These are phyloP conservation scores for Coemansia sp. DNA, from an alignment of 192 early-diverging fungal species.

Conservation along the genomic window DNA sequence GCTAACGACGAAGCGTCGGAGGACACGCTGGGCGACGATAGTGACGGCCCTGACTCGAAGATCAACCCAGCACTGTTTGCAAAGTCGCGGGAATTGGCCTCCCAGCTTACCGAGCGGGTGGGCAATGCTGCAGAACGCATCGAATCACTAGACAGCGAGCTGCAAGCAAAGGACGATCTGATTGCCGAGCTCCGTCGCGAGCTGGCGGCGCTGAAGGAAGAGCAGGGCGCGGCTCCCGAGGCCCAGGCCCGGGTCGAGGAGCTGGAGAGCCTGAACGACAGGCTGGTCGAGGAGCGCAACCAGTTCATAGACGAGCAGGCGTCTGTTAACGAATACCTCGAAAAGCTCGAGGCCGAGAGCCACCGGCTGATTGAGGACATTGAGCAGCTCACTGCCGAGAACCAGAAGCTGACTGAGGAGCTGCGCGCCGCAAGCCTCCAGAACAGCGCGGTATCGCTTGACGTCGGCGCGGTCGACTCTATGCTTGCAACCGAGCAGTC, in stretches of 20 bases:
- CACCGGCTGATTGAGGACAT: slow-evolving; percentile 71
- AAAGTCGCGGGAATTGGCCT: background rate
- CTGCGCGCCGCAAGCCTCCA: slow-evolving; percentile 41
- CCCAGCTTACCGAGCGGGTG: background rate
- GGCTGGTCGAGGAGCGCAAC: slow-evolving; percentile 53
- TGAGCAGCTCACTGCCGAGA: slow-evolving; percentile 61
- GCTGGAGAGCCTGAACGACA: slow-evolving; percentile 53
- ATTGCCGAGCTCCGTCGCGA: slow-evolving; percentile 1
- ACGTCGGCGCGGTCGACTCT: slow-evolving; percentile 26
- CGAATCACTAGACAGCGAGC: background rate
- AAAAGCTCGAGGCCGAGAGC: slow-evolving; percentile 66
- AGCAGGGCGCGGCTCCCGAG: background rate
- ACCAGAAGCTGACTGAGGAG: slow-evolving; percentile 40
- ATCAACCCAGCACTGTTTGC: background rate
- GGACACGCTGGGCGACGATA: background rate
- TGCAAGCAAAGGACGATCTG: slow-evolving; percentile 1
- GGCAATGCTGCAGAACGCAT: background rate
- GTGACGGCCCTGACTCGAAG: background rate
- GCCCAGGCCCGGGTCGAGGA: slow-evolving; percentile 53
- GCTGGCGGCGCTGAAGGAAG: background rate
- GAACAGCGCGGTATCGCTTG: slow-evolving; percentile 47
- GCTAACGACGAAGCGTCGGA: too few relatives aligned
- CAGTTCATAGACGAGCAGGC: slow-evolving; percentile 12
- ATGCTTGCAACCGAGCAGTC: slow-evolving; percentile 12
- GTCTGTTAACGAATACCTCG: slow-evolving; percentile 32